These are phyloP conservation scores for Jackrogersella multiformis DNA, from an alignment of 495 filamentous ascomycete species.

Conservation along the genomic window DNA sequence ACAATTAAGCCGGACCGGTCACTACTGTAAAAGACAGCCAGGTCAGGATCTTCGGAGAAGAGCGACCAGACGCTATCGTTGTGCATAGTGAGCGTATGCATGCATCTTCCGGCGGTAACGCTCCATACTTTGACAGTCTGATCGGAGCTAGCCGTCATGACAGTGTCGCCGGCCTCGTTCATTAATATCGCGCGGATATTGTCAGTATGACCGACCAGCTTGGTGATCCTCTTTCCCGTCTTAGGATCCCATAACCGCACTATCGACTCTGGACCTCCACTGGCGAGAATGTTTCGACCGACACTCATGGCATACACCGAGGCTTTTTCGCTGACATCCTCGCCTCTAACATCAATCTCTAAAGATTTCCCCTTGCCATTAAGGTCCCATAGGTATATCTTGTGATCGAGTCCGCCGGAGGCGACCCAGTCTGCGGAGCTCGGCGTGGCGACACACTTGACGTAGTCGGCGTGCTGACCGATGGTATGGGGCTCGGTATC, in stretches of 20 bases:
- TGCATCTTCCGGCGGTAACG: conserved; percentile 89
- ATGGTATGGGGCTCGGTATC: conserved; percentile 79
- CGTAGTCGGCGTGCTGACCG: conserved; percentile 94
- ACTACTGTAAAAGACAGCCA: conserved; percentile 92
- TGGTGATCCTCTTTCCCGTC: conserved; percentile 89
- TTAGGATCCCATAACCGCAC: conserved; percentile 93
- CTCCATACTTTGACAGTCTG: conserved; percentile 99
- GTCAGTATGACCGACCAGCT: conserved; percentile 98
- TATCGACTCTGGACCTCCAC: conserved; percentile 92
- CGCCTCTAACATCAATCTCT: conserved; percentile 81
- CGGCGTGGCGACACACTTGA: conserved; percentile 90
- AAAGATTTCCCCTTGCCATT: conserved; percentile 84
- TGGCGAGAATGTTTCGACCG: conserved; percentile 78
- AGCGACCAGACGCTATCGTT: conserved; percentile 98
- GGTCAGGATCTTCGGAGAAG: conserved; percentile 83
- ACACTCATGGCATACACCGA: conserved; percentile 91
- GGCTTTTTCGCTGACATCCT: conserved; percentile 86
- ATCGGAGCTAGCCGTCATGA: conserved; percentile 95
- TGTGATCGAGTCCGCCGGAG: conserved; percentile 93
- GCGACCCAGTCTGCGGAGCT: conserved; percentile 85
- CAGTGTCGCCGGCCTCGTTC: conserved; percentile 84
- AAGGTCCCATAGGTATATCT: conserved; percentile 92
- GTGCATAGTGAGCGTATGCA: conserved; percentile 98
- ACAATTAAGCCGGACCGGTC: conserved; percentile 91
- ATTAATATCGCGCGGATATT: conserved; percentile 91